phyloP scores from a whole-genome alignment of 1,284 basidiomycete species.

The Phenoliferia sp. region DNA sequence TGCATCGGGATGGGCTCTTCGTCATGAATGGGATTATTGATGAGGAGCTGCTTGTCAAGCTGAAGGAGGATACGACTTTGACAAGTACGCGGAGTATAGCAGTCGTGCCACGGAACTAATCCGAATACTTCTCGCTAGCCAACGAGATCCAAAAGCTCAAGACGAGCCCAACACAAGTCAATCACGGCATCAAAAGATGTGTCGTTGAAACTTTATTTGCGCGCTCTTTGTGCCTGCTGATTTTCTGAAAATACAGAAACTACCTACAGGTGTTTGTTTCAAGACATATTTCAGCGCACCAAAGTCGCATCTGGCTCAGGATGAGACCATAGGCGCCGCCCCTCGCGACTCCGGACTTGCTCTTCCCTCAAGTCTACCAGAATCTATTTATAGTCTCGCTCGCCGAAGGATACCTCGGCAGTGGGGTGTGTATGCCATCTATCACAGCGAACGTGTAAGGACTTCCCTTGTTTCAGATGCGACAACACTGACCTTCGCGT shows the following conservation, averaged over 20 bases:
- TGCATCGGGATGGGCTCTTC: conserved; percentile 17
- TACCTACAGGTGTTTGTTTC: background rate
- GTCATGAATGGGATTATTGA: no score
- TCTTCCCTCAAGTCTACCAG: conserved; percentile 1
- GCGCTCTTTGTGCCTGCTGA: background rate
- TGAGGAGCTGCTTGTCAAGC: no score
- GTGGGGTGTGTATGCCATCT: background rate
- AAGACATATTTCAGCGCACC: background rate
- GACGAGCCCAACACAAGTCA: background rate
- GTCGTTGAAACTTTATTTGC: background rate
- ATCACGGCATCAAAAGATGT: conserved; percentile 5
- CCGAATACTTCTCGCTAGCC: no score
- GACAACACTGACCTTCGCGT: background rate
- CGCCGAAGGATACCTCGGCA: conserved; percentile 7
- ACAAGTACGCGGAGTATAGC: no score
- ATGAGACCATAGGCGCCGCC: background rate
- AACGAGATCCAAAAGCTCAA: background rate
- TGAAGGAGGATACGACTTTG: no score
- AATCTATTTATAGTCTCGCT: conserved; percentile 1
- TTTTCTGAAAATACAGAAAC: conserved; percentile 1
- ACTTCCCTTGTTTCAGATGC: background rate
- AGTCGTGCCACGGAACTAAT: no score
- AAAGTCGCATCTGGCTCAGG: background rate
- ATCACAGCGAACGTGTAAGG: conserved; percentile 9
- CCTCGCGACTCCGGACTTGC: background rate